Base-by-base conservation (phyloP, 2,329 filamentous ascomycete species). In the Sporothrix mexicana region DNA sequence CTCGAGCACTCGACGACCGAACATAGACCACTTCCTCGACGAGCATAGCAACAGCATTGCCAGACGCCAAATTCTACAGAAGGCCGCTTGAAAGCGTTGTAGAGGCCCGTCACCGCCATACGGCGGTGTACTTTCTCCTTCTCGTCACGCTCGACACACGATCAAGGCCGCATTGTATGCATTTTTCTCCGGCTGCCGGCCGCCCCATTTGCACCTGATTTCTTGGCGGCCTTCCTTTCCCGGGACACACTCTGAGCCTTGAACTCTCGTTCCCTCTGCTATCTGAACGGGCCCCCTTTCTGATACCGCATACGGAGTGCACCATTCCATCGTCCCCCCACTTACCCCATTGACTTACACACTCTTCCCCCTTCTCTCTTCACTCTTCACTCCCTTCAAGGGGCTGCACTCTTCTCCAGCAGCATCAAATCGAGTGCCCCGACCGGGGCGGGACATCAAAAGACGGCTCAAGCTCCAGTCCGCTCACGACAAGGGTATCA, bases 401-500 rank as follows among this genome's bases (percentile, higher is more conserved):
- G 69, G 45, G 20, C 15, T 53, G 17, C 10, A 6, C 25, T 23
- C 57, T 53, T 53, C 45, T 64, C 57, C 12, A 62, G 41, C 45
- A 71, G 45, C 36, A 23, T 64, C 57, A 53, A 20, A 45, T 53
- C 47, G 17, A 53, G 45, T 43, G 57, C 57, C 55, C 55, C 45
- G 45, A 53, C 69, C 55, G 23, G 57, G 45, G 57, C 57, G 57
- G 57, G 47, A 71, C 51, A 51, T 36, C 68, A 70, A 45, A 36
- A 64, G 69, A 64, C 69, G 69, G 69, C 57, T 71, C 69, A 41
- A 71, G 69, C 69, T 53, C 43, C 15, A 36, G 43, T 53, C 69
- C 25, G 69, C 51, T 53, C 57, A 10, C 41, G 57, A 64, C 69
- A 64, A 61, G 69, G 69, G 68, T 64, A 71, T 71, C 69, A 71